Evolutionary conservation across 345 rosid genomes (phyloP).

Genomic region (Bruguiera parviflora): DNA sequence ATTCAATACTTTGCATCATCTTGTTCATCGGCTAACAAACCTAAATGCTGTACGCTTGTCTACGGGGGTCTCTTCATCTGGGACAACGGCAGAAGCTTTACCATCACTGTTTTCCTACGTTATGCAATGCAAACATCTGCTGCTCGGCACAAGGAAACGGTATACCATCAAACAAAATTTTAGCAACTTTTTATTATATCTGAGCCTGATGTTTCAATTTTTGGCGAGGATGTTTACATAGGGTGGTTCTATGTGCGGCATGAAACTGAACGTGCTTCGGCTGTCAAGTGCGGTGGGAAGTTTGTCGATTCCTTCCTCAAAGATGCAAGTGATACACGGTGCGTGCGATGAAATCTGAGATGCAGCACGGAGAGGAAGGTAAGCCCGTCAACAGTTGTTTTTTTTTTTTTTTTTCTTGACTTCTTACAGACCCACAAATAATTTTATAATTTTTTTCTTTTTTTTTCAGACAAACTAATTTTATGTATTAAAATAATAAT

Average conservation of each 20-base stretch:
- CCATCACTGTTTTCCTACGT: conserved; percentile 50
- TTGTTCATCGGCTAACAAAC: conserved; percentile 1
- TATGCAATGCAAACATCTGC: conserved; percentile 57
- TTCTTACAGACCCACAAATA: conserved; percentile 46
- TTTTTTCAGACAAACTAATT: too few relatives aligned
- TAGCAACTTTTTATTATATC: neutral
- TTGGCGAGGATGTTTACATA: conserved; percentile 16
- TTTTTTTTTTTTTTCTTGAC: conserved; percentile 31
- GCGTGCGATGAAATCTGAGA: neutral
- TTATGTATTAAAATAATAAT: too few relatives aligned
- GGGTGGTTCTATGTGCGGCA: conserved; percentile 43
- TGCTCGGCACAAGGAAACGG: conserved; percentile 70
- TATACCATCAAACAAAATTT: conserved; percentile 23
- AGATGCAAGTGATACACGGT: conserved; percentile 39
- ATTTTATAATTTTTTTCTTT: too few relatives aligned
- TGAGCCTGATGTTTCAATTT: neutral
- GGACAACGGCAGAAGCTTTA: conserved; percentile 35
- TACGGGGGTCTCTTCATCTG: conserved; percentile 46
- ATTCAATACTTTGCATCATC: neutral
- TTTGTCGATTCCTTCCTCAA: conserved; percentile 69
- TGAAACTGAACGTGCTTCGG: conserved; percentile 73
- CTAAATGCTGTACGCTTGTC: conserved; percentile 12
- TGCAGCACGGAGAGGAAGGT: conserved; percentile 9
- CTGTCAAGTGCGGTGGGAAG: conserved; percentile 81
- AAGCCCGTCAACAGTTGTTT: conserved; percentile 32